These are phyloP conservation scores for Tetrahymena elliotti DNA, from an alignment of 73 alveolate species.

Conservation along the genomic window DNA sequence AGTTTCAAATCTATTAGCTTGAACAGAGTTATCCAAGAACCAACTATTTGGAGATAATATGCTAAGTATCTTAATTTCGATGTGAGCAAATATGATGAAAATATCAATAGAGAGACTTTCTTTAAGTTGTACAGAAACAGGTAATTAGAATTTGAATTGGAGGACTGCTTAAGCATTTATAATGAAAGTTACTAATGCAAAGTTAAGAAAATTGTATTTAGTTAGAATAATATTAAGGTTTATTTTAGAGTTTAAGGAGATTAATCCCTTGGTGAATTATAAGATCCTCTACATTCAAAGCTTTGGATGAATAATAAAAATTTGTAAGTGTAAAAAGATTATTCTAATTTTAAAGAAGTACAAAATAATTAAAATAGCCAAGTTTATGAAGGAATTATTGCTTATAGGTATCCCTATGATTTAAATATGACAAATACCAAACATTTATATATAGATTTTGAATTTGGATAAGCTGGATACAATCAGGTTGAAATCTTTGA, in stretches of 20 bases:
- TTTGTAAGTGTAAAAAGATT: background rate
- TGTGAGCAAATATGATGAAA: background rate
- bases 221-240: background rate
- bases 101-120: background rate
- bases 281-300: background rate
- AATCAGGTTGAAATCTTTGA: background rate
- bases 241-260: background rate
- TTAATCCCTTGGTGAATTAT: background rate
- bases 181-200: background rate
- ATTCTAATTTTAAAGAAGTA: background rate
- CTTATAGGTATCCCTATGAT: background rate
- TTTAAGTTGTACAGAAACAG: background rate
- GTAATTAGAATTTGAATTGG: background rate
- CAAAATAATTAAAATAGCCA: no score
- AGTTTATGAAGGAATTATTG: background rate
- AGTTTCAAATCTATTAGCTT: background rate
- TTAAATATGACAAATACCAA: background rate
- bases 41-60: background rate
- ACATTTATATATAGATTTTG: no score
- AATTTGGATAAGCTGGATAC: background rate
- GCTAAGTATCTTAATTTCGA: background rate
- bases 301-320: no score
- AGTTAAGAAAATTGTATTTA: background rate
- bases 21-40: background rate
- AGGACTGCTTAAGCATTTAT: background rate